phyloP scores from a whole-genome alignment of 2,329 filamentous ascomycete species.

The Didymella arachidicola region DNA sequence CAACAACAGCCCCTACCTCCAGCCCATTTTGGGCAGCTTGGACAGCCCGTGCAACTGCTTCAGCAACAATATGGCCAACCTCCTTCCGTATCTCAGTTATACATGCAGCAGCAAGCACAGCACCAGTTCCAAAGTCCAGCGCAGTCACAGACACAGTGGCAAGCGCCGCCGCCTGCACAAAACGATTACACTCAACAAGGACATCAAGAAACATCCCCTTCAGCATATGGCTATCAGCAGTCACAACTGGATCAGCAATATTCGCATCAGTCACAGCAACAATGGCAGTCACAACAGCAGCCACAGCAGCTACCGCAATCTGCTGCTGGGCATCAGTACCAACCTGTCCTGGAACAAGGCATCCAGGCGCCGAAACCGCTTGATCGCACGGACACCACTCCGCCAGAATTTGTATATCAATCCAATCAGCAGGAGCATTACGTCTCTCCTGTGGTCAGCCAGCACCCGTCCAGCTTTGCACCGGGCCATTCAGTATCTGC shows the following conservation, averaged over 20 bases:
- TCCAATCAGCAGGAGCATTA: slow-evolving; percentile 42
- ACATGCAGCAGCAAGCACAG: slow-evolving; percentile 27
- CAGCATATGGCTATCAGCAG: slow-evolving; percentile 18
- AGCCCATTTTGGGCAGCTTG: slow-evolving; percentile 26
- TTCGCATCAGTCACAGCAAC: slow-evolving; percentile 15
- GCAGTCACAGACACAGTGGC: slow-evolving; percentile 33
- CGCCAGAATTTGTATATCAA: slow-evolving; percentile 37
- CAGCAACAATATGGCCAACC: slow-evolving; percentile 26
- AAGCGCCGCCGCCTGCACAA: slow-evolving; percentile 26
- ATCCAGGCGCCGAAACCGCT: slow-evolving; percentile 42
- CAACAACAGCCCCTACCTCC: slow-evolving; percentile 25
- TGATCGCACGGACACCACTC: slow-evolving; percentile 33
- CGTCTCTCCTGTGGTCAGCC: slow-evolving; percentile 44
- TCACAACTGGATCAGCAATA: slow-evolving; percentile 20
- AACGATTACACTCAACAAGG: slow-evolving; percentile 24
- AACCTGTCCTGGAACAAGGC: slow-evolving; percentile 26
- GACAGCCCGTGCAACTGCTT: slow-evolving; percentile 30
- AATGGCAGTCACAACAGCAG: slow-evolving; percentile 34
- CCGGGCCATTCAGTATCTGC: slow-evolving; percentile 26
- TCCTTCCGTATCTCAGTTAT: slow-evolving; percentile 20
- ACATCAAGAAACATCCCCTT: slow-evolving; percentile 14
- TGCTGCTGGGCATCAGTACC: slow-evolving; percentile 29
- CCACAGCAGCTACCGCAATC: slow-evolving; percentile 35
- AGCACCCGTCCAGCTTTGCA: slow-evolving; percentile 37
- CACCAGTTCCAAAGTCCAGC: slow-evolving; percentile 16